These are phyloP conservation scores for Pleurotus cornucopiae DNA, from an alignment of 768 basidiomycete genomes.

Conservation along the genomic window DNA sequence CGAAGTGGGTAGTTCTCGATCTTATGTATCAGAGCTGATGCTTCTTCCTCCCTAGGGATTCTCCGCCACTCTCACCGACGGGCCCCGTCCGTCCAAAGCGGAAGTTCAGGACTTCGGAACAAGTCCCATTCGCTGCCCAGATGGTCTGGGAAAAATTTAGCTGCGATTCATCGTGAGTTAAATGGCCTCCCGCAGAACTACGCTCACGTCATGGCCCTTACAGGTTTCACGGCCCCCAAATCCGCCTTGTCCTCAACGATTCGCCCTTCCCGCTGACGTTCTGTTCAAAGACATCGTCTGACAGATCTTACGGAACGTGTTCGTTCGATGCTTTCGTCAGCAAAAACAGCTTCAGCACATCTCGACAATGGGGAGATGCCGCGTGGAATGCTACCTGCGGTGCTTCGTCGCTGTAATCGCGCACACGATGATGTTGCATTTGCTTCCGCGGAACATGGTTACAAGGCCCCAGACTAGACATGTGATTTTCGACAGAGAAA, in stretches of 20 bases:
- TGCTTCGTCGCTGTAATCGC: neutral
- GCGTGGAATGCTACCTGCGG: conserved; percentile 34
- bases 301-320: conserved; percentile 31
- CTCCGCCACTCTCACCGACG: conserved; percentile 20
- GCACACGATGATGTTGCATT: no score
- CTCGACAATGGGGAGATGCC: conserved; percentile 23
- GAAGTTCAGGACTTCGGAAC: conserved; percentile 32
- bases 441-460: no score
- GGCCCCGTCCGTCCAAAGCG: conserved; percentile 23
- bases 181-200: neutral
- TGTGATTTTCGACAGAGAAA: no score
- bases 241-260: conserved; percentile 38
- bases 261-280: conserved; percentile 31
- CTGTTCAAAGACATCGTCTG: conserved; percentile 25
- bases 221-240: conserved; percentile 29
- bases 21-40: neutral
- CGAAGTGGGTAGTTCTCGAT: conserved; percentile 20
- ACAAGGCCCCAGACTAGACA: no score
- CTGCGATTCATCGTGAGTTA: conserved; percentile 27
- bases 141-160: conserved; percentile 40
- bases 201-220: neutral
- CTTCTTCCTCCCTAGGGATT: conserved; percentile 23
- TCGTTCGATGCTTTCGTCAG: conserved; percentile 28
- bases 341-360: conserved; percentile 21
- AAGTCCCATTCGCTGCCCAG: conserved; percentile 38